Conservation (phyloP, 1,139 yeast genomes). For the Blastobotrys persicus region DNA sequence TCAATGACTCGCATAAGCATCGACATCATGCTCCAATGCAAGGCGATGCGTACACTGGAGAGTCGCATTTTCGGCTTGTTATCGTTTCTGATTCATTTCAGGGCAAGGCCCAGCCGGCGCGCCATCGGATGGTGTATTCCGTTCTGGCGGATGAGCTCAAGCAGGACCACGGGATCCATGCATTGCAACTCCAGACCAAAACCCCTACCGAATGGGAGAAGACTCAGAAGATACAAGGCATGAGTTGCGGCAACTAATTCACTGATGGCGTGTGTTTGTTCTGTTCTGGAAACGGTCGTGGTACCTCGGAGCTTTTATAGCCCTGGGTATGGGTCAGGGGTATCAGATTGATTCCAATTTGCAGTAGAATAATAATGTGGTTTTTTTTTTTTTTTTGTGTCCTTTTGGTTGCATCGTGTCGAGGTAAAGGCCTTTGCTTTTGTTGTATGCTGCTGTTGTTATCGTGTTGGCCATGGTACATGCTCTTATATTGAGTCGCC, state of each 20-base stretch:
- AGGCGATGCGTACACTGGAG: conserved; percentile 69
- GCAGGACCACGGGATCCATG: conserved; percentile 71
- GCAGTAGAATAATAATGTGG: no score
- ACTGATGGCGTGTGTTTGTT: neutral
- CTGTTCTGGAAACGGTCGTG: neutral
- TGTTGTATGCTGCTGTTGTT: no score
- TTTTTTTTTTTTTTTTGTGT: no score
- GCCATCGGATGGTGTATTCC: conserved; percentile 76
- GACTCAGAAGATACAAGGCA: neutral
- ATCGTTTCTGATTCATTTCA: conserved; percentile 68
- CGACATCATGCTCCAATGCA: conserved; percentile 84
- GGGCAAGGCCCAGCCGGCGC: conserved; percentile 65
- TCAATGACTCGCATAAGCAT: conserved; percentile 86
- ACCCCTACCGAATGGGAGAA: conserved; percentile 59
- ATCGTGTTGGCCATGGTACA: no score
- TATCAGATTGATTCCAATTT: no score
- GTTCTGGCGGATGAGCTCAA: conserved; percentile 70
- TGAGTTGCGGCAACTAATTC: neutral
- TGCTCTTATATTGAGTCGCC: no score
- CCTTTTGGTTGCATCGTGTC: no score
- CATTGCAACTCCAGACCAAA: conserved; percentile 80
- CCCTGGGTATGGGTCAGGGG: no score
- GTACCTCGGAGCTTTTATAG: no score
- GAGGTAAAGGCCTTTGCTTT: no score
- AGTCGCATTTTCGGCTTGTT: conserved; percentile 72